Evolutionary conservation across 2,329 filamentous ascomycete genomes (phyloP).

Genomic region (Leptographium flavum): DNA sequence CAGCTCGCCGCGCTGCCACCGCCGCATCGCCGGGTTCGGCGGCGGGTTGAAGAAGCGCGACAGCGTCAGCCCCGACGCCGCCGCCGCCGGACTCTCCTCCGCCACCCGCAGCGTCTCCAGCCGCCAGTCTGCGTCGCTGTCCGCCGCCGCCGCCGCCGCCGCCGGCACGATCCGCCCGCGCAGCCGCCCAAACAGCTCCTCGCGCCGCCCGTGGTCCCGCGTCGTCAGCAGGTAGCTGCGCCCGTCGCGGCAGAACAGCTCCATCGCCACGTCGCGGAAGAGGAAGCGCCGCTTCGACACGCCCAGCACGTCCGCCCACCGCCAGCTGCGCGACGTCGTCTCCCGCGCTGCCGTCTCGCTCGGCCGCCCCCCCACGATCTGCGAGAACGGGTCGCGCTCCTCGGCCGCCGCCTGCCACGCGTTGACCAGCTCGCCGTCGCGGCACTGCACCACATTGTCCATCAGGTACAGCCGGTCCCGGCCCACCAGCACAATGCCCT

Average conservation of each 20-base stretch:
- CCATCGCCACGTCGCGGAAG: constrained; percentile 90
- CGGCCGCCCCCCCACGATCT: constrained; percentile 76
- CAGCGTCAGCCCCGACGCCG: constrained; percentile 57
- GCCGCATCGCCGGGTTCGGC: constrained; percentile 70
- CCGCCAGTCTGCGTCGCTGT: constrained; percentile 82
- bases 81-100: constrained; percentile 43
- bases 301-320: constrained; percentile 86
- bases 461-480: constrained; percentile 88
- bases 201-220: constrained; percentile 56
- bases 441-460: constrained; percentile 90
- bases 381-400: constrained; percentile 87
- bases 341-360: constrained; percentile 25
- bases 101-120: constrained; percentile 65
- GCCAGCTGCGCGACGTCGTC: constrained; percentile 74
- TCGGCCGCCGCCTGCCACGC: constrained; percentile 86
- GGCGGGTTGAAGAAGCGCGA: constrained; percentile 82
- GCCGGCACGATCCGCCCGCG: constrained; percentile 69
- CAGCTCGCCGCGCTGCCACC: constrained; percentile 87
- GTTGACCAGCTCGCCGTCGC: constrained; percentile 92
- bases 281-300: constrained; percentile 91
- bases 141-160: constrained; percentile 48
- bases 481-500: constrained; percentile 84
- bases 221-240: constrained; percentile 87
- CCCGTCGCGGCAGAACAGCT: constrained; percentile 94
- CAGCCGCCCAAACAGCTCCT: constrained; percentile 69